These are phyloP conservation scores for Pseudopyricularia cyperi DNA, from an alignment of 2,329 filamentous ascomycete genomes.

Conservation along the genomic window DNA sequence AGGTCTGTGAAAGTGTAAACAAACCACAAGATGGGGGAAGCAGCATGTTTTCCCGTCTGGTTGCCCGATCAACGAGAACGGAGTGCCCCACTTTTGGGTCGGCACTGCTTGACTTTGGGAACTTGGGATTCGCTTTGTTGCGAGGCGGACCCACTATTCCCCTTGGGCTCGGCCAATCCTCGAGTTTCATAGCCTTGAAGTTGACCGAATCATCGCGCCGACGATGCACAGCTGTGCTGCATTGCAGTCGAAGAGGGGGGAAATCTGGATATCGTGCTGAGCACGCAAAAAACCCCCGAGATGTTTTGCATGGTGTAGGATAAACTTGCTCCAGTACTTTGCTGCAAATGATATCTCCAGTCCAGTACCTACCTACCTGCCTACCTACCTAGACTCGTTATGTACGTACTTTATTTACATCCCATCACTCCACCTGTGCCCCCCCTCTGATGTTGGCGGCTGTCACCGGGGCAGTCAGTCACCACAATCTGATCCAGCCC, in stretches of 20 bases:
- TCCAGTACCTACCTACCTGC: too few relatives aligned
- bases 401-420: too few relatives aligned
- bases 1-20: not conserved
- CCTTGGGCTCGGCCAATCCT: not conserved
- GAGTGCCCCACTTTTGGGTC: not conserved
- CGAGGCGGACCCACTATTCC: not conserved
- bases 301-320: too few relatives aligned
- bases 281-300: too few relatives aligned
- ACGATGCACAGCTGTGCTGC: not conserved
- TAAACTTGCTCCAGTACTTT: too few relatives aligned
- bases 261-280: not conserved
- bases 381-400: too few relatives aligned
- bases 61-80: not conserved
- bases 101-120: not conserved
- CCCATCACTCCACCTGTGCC: too few relatives aligned
- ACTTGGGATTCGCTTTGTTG: not conserved
- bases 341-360: too few relatives aligned
- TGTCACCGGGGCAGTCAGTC: too few relatives aligned
- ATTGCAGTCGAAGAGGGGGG: not conserved
- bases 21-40: not conserved
- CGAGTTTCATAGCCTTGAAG: not conserved
- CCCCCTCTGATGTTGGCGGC: too few relatives aligned
- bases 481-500: too few relatives aligned
- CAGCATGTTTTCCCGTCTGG: not conserved
- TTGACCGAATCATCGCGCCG: not conserved